phyloP scores from a whole-genome alignment of 2,329 filamentous ascomycete species.

The Nemania sp. region DNA sequence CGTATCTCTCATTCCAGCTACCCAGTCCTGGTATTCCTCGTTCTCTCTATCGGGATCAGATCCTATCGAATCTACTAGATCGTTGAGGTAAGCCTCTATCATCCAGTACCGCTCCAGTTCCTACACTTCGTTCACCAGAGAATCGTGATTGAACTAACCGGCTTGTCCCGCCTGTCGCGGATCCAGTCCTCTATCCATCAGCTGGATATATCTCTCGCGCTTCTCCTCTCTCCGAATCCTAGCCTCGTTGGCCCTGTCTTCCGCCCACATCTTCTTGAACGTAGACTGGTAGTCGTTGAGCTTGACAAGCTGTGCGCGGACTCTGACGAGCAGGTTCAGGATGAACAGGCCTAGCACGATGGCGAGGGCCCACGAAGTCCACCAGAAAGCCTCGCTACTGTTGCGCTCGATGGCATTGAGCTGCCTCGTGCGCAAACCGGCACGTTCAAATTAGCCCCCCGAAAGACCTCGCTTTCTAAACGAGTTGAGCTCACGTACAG shows the following conservation, averaged over 20 bases:
- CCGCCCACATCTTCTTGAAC: conserved; percentile 33
- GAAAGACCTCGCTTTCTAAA: no score
- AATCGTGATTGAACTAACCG: background rate
- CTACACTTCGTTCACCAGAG: no score
- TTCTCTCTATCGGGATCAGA: no score
- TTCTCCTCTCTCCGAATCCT: conserved; percentile 9
- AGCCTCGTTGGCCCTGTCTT: conserved; percentile 26
- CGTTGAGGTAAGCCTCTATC: no score
- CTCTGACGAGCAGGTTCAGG: conserved; percentile 22
- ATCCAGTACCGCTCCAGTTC: no score
- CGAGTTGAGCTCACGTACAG: no score
- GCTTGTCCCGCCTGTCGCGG: background rate
- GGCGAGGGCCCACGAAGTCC: conserved; percentile 28
- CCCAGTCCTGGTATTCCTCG: no score
- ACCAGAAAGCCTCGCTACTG: conserved; percentile 31
- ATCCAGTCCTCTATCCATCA: background rate
- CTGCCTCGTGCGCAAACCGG: conserved; percentile 4
- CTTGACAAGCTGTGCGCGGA: conserved; percentile 26
- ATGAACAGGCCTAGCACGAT: conserved; percentile 32
- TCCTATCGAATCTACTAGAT: no score
- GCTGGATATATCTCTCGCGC: background rate
- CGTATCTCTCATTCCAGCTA: no score
- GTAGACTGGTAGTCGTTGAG: conserved; percentile 28
- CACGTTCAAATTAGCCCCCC: background rate
- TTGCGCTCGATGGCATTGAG: conserved; percentile 30